Base-by-base conservation (phyloP, 768 basidiomycete genomes). In the Boletus edulis region DNA sequence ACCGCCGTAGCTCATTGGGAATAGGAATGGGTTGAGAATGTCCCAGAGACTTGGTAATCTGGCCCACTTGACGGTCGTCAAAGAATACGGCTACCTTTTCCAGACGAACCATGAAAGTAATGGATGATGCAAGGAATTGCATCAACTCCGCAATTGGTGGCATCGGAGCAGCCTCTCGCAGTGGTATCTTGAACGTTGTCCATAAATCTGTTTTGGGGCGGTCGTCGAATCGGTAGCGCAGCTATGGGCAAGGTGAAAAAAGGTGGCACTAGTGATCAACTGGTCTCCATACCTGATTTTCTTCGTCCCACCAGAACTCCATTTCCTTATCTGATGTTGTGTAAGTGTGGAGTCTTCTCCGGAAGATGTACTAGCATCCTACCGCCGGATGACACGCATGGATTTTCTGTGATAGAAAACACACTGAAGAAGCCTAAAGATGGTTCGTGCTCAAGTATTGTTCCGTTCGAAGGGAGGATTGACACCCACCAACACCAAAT, bases 31-130 rank as follows among this genome's bases (percentile, higher is more conserved):
- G 61, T 59, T 74, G 77, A 2, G 83, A 73, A 12, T 72, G 46
- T 10, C 83, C 83, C 18, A 75, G 62, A 2, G 77, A 73, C 72
- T 93, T 94, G 35, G 74, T 78, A 42, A 94, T 67, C 34, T 74
- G 76, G 12, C 83, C 81, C 2, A 94, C 74, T 34, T 83, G 75
- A 61, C 85, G 81, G 57, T 85, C 83, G 62, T 97, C 86, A 37
- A 96, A 81, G 67, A 81, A 91, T 18, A 98, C 81, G 59, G 81
- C 84, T 47, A 97, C 83, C 67, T 86, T 78, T 14, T 75, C 74
- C 9, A 98, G 78, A 56, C 84, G 79, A 3, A 78, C 74, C 87
- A 96, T 97, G 74, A 98, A 98, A 0, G 94, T 94, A 47, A 98
- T 85, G 1, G 89, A 91, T 5, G 93, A 93, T 27, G 87, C 79